Evolutionary conservation across 2,329 filamentous ascomycete species (phyloP).

Genomic region (Diaporthe aspalathi): DNA sequence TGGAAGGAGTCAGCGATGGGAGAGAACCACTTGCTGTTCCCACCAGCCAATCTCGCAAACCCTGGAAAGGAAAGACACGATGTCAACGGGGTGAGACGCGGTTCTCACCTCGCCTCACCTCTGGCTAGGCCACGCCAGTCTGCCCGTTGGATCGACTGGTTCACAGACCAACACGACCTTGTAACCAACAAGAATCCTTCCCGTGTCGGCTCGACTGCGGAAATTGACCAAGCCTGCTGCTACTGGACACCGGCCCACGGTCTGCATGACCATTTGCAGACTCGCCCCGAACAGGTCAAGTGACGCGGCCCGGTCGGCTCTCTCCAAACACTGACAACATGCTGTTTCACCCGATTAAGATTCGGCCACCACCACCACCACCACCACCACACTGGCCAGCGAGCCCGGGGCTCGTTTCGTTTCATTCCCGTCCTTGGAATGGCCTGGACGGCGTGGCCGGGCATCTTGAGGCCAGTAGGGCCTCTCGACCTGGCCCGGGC

Average conservation of each 20-base stretch:
- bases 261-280: background rate
- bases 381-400: background rate
- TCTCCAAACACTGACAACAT: slow-evolving; percentile 20
- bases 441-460: background rate
- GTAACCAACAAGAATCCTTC: slow-evolving; percentile 16
- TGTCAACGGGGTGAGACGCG: background rate
- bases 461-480: background rate
- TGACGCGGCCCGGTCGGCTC: background rate
- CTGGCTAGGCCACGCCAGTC: background rate
- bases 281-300: background rate
- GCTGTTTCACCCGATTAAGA: slow-evolving; percentile 14
- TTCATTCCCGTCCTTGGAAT: slow-evolving; percentile 17
- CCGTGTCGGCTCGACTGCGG: slow-evolving; percentile 15
- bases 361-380: slow-evolving; percentile 12
- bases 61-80: background rate
- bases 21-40: slow-evolving; percentile 1
- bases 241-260: background rate
- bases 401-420: background rate
- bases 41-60: background rate
- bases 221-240: background rate
- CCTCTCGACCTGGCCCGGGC: background rate
- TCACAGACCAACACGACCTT: background rate
- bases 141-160: background rate
- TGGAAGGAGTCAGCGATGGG: slow-evolving; percentile 6
- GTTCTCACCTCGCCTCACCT: background rate